Base-by-base conservation (phyloP, 768 basidiomycete genomes). In the Leccinum longicurvipes region DNA sequence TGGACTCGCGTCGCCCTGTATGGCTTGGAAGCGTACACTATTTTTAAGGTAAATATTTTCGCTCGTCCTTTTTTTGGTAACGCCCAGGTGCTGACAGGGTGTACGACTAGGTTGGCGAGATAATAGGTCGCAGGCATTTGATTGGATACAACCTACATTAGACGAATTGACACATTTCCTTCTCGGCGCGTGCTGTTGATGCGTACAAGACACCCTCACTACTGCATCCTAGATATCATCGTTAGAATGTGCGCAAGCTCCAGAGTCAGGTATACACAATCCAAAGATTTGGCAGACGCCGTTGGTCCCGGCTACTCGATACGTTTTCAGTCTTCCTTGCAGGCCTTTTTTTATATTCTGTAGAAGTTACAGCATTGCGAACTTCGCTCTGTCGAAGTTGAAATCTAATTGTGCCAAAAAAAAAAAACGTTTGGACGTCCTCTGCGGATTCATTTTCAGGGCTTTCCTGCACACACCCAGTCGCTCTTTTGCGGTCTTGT, bases 1-100 rank as follows among this genome's bases (percentile, higher is more conserved):
- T 81, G 84, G 72, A 79, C 78, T 6, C 79, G 80, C 62, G 77
- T 92, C 24, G 84, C 84, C 10, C 70, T 92, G 17, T 91, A 93
- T 67, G 91, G 82, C 9, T 66, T 92, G 23, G 91, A 96, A 74
- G 93, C 91, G 29, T 96, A 94, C 68, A 86, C 87, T 15, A 87
- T 96, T 63, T 96, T 89, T 80, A 90, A 90, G 78, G 89, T 87
- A 58, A 31, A 82, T 24, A 6, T 11, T n/a, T 17, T 31, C 15
- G 14, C 25, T 12, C n/a, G 17, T 41, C 46, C 23, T 24, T 36
- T 24, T 36, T 36, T 15, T 42, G 44, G 32, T 25, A 42, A 17
- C 41, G 12, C 12, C 46, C n/a, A 36, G 11, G 25, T 60, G 28
- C 17, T 58, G 24, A 60, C 46, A 31, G 27, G 19, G 10, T 32